A percentile compares a stretch with the other conserved stretches of the same genome.
These are phyloP conservation scores for Chrysosporium queenslandicum DNA, from an alignment of 2,329 filamentous ascomycete species.

Conservation along the genomic window DNA sequence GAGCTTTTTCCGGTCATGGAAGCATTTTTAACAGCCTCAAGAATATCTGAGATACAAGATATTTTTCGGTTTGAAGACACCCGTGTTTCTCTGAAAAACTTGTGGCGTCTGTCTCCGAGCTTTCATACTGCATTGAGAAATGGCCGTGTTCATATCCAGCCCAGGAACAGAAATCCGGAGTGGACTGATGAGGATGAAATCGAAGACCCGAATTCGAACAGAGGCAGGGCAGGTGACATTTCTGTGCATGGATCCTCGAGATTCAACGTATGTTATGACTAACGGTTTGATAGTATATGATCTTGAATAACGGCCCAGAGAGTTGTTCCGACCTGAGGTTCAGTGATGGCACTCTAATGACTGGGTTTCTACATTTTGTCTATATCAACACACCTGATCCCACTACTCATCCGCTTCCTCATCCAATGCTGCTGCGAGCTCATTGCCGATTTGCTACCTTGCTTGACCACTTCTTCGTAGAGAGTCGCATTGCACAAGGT, in stretches of 20 bases:
- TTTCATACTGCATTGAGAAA: constrained; percentile 10
- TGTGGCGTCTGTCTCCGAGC: constrained; percentile 12
- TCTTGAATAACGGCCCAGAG: neutral
- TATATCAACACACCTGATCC: constrained; percentile 11
- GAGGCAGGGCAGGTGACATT: neutral
- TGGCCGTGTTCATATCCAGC: constrained; percentile 10
- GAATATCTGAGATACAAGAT: neutral
- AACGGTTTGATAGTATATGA: neutral
- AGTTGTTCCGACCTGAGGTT: neutral
- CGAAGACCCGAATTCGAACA: neutral
- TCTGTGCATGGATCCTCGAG: neutral
- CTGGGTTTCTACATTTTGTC: neutral
- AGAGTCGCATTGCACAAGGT: constrained; percentile 12
- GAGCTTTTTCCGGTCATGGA: constrained; percentile 1
- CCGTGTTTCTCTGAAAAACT: constrained; percentile 6
- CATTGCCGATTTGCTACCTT: constrained; percentile 14
- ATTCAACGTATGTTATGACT: neutral
- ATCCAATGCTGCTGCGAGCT: constrained; percentile 11
- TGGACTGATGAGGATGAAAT: constrained; percentile 2
- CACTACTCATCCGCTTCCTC: constrained; percentile 7
- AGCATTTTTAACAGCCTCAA: constrained; percentile 5
- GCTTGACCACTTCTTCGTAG: constrained; percentile 15
- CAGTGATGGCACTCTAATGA: neutral
- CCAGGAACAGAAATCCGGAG: neutral
- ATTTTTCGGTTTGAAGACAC: neutral